Evolutionary conservation across 2,329 filamentous ascomycete genomes (phyloP).

Genomic region (Myriosclerotinia scirpicola): DNA sequence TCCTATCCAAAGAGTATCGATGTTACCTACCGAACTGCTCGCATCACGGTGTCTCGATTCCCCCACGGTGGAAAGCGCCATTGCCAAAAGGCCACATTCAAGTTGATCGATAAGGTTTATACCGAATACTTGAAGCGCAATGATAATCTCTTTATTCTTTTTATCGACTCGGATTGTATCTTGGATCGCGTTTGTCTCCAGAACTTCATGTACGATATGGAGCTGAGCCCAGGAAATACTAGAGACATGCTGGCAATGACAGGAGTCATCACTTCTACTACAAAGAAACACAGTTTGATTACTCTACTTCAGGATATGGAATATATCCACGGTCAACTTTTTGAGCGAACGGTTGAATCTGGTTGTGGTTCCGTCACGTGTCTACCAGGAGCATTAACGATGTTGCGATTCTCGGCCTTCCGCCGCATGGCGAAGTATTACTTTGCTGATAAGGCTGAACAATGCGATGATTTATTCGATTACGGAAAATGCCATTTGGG

Average conservation of each 20-base stretch:
- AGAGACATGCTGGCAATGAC: slow-evolving; percentile 97
- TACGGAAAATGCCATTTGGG: slow-evolving; percentile 94
- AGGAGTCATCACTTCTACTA: slow-evolving; percentile 93
- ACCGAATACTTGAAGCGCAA: slow-evolving; percentile 80
- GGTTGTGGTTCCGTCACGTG: slow-evolving; percentile 93
- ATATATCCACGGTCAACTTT: slow-evolving; percentile 94
- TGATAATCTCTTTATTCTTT: slow-evolving; percentile 91
- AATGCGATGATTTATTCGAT: slow-evolving; percentile 94
- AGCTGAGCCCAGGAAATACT: slow-evolving; percentile 88
- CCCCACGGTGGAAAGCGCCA: slow-evolving; percentile 90
- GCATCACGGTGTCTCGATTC: slow-evolving; percentile 89
- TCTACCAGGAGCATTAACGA: slow-evolving; percentile 90
- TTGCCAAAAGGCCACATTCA: slow-evolving; percentile 91
- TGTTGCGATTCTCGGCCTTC: slow-evolving; percentile 94
- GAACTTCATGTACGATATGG: slow-evolving; percentile 99
- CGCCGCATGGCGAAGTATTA: slow-evolving; percentile 97
- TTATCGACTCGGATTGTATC: slow-evolving; percentile 97
- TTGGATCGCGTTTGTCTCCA: slow-evolving; percentile 88
- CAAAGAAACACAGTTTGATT: slow-evolving; percentile 81
- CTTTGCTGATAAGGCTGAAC: slow-evolving; percentile 94
- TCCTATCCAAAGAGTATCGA: slow-evolving; percentile 89
- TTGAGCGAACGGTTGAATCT: slow-evolving; percentile 93
- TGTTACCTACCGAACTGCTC: slow-evolving; percentile 75
- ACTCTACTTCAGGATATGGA: slow-evolving; percentile 97
- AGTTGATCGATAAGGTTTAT: slow-evolving; percentile 91